A percentile compares a stretch with the other conserved stretches of the same genome.
Conservation (phyloP, 2,329 filamentous ascomycete genomes). For the Colletotrichum orchidophilum region DNA sequence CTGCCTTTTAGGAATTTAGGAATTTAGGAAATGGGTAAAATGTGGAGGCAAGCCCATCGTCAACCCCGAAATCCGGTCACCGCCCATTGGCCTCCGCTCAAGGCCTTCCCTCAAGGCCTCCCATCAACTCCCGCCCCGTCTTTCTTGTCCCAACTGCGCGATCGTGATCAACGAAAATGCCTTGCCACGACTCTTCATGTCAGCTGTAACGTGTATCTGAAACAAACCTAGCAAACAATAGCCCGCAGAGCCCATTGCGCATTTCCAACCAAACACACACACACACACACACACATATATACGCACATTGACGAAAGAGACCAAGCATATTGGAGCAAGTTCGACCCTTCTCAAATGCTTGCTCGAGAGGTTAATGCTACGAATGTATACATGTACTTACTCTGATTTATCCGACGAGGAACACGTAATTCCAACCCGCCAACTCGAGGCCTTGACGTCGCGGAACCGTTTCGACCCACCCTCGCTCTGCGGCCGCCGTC, state of each 20-base stretch:
- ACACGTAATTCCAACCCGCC: not conserved
- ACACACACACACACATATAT: no score
- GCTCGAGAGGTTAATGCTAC: no score
- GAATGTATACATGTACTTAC: no score
- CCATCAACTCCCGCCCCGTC: not conserved
- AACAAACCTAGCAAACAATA: constrained; percentile 29
- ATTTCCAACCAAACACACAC: not conserved
- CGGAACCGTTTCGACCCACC: constrained; percentile 31
- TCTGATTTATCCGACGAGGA: not conserved
- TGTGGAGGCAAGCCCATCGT: not conserved
- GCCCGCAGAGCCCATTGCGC: no score
- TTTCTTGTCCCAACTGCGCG: not conserved
- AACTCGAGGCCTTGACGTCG: constrained; percentile 1
- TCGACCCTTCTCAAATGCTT: no score
- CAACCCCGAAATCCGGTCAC: not conserved
- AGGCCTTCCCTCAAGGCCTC: not conserved
- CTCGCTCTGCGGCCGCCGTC: not conserved
- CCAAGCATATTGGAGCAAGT: no score
- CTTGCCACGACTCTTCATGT: not conserved
- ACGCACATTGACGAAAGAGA: not conserved
- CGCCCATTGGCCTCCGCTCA: not conserved
- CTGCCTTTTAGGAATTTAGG: not conserved
- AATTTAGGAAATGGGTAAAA: no score
- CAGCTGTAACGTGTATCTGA: constrained; percentile 26
- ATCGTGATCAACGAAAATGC: not conserved